Base-by-base conservation (phyloP, 1,284 basidiomycete genomes). In the Heterobasidion irregulare region DNA sequence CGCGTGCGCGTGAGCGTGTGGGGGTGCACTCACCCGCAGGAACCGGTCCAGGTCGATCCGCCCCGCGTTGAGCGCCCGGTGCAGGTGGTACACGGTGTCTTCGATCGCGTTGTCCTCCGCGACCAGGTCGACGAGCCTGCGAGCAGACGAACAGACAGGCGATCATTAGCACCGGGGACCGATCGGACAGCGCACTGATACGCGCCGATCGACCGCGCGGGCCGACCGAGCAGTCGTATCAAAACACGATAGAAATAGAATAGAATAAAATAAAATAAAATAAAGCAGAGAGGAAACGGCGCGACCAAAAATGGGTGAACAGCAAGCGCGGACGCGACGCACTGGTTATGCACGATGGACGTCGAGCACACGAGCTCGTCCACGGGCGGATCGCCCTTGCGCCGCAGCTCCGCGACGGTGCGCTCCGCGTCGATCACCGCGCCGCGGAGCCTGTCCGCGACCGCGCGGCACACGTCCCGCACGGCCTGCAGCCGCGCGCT, bases 41-140 rank as follows among this genome's bases (percentile, higher is more conserved):
- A 95, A 97, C 47, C 89, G 80, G 67, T 97, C 94, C 57, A 97
- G 79, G 74, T 98, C 94, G 60, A 97, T 87, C 55, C 92, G 82
- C 8, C 96, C 95, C 47, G 89, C 79, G 66, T 96, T 96, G 60
- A 99, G 76, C 2, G 94, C 96, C 56, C 95, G 83, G 56, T 95
- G 93, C 53, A 99, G 80, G 68, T 99, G 95, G 72, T 98, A 99
- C 58, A 98, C 89, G 32, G 96, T 96, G 70, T 99, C 97, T 70
- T 98, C 94, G 64, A 99, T 93, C 0, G 96, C 94, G 63, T 95
- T 94, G 70, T 99, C 97, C 69, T 99, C 97, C n/a, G 97, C 94
- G 7, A 98, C 87, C 19, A 99, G 78, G 67, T 97, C 92, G 61
- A 98, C 84, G 26, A 99, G 75, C 70, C 95, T 98, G 66, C 16